Conservation (phyloP, 108 stramenopile species). For the Mediolabrus comicus region DNA sequence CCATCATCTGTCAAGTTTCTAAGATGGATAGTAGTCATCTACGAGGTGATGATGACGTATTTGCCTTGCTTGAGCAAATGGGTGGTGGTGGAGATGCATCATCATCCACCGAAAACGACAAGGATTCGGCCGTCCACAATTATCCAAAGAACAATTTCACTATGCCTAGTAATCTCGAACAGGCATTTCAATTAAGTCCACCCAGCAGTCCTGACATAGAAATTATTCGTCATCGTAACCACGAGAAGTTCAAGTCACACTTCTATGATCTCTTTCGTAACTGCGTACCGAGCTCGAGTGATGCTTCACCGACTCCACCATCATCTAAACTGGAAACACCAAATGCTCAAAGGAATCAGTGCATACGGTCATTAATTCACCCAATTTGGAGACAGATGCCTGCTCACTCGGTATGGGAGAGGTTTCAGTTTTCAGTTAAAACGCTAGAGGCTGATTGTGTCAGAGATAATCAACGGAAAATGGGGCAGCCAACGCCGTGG, state of each 20-base stretch:
- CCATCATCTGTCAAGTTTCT: too few relatives aligned
- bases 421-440: constrained; percentile 54
- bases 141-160: background rate
- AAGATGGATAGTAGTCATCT: constrained; percentile 4
- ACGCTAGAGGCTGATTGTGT: constrained; percentile 39
- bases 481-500: background rate
- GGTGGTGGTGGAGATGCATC: background rate
- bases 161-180: constrained; percentile 16
- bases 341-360: constrained; percentile 19
- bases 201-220: constrained; percentile 66
- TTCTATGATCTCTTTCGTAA: constrained; percentile 46
- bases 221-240: constrained; percentile 64
- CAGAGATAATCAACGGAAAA: constrained; percentile 1
- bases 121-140: background rate
- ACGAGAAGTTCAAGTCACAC: constrained; percentile 71
- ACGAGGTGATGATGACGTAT: constrained; percentile 45
- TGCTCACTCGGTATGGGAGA: constrained; percentile 60
- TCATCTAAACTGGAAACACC: background rate
- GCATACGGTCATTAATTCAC: constrained; percentile 14
- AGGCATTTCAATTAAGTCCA: constrained; percentile 53
- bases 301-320: background rate
- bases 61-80: constrained; percentile 47
- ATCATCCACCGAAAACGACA: background rate
- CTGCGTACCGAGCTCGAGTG: constrained; percentile 8
- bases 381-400: constrained; percentile 53